Percentiles rank a stretch among this genome's conserved stretches.
Evolutionary conservation across 2,329 filamentous ascomycete genomes (phyloP).

Genomic region (Camillea tinctor): DNA sequence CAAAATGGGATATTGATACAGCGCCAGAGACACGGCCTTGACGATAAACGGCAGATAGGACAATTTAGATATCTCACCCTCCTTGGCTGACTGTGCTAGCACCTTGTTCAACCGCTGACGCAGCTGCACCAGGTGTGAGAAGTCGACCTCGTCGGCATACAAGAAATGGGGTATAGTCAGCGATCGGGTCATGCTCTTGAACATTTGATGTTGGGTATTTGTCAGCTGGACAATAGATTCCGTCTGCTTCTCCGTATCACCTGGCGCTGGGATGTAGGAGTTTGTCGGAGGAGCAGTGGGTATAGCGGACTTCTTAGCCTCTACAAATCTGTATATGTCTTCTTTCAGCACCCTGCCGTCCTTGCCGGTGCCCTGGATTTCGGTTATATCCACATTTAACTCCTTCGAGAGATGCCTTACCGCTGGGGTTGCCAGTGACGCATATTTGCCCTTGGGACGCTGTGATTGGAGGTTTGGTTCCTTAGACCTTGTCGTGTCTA

Average conservation of each 20-base stretch:
- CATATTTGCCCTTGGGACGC: conserved; percentile 59
- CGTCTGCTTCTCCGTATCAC: conserved; percentile 49
- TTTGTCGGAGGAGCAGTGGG: conserved; percentile 28
- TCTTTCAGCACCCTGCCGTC: conserved; percentile 92
- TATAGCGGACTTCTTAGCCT: conserved; percentile 40
- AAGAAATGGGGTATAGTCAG: conserved; percentile 92
- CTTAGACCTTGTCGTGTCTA: conserved; percentile 9
- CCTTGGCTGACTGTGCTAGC: conserved; percentile 45
- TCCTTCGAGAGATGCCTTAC: conserved; percentile 86
- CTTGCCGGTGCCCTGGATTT: conserved; percentile 81
- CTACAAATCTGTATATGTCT: conserved; percentile 74
- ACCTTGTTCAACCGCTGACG: conserved; percentile 72
- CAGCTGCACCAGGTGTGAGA: conserved; percentile 69
- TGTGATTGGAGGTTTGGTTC: conserved; percentile 17
- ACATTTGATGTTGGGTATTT: conserved; percentile 87
- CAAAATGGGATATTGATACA: conserved; percentile 79
- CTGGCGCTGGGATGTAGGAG: conserved; percentile 31
- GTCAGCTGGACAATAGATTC: conserved; percentile 73
- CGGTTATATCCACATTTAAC: conserved; percentile 71
- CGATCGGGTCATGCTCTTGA: conserved; percentile 94
- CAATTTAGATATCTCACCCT: conserved; percentile 58
- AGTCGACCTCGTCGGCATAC: conserved; percentile 86
- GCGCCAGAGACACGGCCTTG: conserved; percentile 86
- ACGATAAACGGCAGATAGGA: conserved; percentile 94
- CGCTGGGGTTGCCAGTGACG: conserved; percentile 82